Conservation (phyloP, 2,329 filamentous ascomycete genomes). For the Colletotrichum tropicicola region DNA sequence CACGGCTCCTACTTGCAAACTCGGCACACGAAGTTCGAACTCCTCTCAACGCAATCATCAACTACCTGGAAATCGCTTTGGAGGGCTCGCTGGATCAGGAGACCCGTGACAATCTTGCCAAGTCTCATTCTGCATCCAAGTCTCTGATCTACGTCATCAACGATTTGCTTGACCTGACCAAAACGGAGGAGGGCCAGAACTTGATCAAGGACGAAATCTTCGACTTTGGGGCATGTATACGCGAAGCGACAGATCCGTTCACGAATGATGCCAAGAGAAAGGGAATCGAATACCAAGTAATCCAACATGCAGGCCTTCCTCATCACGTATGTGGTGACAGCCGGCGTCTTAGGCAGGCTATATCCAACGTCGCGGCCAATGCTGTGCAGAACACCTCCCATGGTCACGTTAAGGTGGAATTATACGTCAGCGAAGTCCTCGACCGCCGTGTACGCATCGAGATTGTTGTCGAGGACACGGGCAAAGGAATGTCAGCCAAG, state of each 20-base stretch:
- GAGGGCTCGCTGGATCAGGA: conserved; percentile 83
- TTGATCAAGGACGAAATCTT: conserved; percentile 85
- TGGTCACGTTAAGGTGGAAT: conserved; percentile 76
- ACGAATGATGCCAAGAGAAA: conserved; percentile 79
- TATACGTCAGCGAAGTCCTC: conserved; percentile 66
- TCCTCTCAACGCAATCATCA: conserved; percentile 92
- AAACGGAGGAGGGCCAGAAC: conserved; percentile 83
- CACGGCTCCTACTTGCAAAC: conserved; percentile 81
- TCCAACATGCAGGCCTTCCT: conserved; percentile 75
- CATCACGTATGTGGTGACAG: conserved; percentile 80
- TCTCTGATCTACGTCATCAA: conserved; percentile 95
- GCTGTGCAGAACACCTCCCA: conserved; percentile 79
- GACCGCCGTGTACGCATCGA: conserved; percentile 73
- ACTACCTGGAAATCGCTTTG: conserved; percentile 90
- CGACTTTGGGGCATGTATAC: conserved; percentile 74
- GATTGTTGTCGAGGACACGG: conserved; percentile 79
- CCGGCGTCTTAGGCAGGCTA: conserved; percentile 80
- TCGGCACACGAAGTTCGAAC: conserved; percentile 93
- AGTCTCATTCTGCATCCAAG: conserved; percentile 90
- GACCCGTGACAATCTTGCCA: conserved; percentile 83
- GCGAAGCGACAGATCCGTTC: conserved; percentile 82
- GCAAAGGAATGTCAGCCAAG: conserved; percentile 73
- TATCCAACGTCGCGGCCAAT: conserved; percentile 86
- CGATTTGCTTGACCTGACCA: conserved; percentile 87
- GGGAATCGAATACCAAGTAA: conserved; percentile 73